A percentile compares a stretch with the other conserved stretches of the same genome.
phyloP scores from a whole-genome alignment of 495 filamentous ascomycete species.

The Mytilinidion resinicola region DNA sequence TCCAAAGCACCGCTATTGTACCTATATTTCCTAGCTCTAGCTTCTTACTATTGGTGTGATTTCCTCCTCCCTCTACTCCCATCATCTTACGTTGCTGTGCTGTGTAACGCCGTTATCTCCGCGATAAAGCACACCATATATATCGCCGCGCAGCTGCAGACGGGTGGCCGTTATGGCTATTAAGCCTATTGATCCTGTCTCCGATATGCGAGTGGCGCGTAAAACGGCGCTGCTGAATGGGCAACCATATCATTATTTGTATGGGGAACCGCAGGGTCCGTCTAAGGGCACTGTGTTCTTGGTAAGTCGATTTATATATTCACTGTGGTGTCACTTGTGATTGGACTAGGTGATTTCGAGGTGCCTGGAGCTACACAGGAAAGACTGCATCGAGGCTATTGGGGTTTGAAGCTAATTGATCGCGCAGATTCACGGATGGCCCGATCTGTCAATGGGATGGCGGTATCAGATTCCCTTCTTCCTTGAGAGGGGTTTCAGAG shows the following conservation, averaged over 20 bases:
- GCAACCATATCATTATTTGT: conserved; percentile 63
- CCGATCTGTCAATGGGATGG: conserved; percentile 68
- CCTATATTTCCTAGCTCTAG: no score
- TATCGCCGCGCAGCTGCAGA: background rate
- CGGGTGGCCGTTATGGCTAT: conserved; percentile 38
- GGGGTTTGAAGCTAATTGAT: no score
- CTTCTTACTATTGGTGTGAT: no score
- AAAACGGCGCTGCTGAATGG: conserved; percentile 56
- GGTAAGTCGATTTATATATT: conserved; percentile 36
- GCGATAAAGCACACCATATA: no score
- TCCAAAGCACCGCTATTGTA: no score
- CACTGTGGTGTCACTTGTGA: background rate
- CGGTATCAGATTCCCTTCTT: conserved; percentile 76
- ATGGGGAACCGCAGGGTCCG: conserved; percentile 51
- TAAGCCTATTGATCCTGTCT: conserved; percentile 54
- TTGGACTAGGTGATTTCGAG: no score
- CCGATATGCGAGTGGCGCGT: conserved; percentile 58
- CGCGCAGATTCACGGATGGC: conserved; percentile 56
- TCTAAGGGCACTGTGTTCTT: conserved; percentile 60
- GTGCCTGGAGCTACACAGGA: no score
- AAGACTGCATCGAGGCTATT: no score
- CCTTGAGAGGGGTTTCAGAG: conserved; percentile 58
- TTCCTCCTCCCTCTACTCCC: no score
- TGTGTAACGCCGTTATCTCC: no score
- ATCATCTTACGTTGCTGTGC: no score